Conservation (phyloP, 2,329 filamentous ascomycete genomes). For the Talaromyces sp. region DNA sequence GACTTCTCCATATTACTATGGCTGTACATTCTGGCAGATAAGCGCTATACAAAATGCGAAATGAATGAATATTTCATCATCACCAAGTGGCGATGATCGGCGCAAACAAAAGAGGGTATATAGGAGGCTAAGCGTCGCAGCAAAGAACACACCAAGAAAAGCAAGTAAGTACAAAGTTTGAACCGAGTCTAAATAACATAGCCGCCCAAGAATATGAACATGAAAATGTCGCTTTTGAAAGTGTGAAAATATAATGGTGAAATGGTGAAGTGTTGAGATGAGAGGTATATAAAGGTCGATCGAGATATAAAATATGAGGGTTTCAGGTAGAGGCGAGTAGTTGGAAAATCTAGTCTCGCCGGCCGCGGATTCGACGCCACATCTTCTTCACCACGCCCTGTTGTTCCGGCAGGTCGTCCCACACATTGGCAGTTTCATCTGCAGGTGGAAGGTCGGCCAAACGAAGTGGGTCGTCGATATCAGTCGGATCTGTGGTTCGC, state of each 20-base stretch:
- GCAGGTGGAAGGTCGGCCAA: conserved; percentile 47
- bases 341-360: conserved; percentile 10
- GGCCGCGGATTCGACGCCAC: conserved; percentile 37
- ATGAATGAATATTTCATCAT: background rate
- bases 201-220: conserved; percentile 8
- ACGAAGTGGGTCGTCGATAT: conserved; percentile 50
- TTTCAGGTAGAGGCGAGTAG: background rate
- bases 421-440: conserved; percentile 37
- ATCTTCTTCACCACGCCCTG: conserved; percentile 39
- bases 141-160: background rate
- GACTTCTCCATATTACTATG: background rate
- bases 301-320: background rate
- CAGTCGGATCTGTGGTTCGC: conserved; percentile 41
- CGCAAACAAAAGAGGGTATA: conserved; percentile 12
- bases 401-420: conserved; percentile 39
- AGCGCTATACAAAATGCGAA: background rate
- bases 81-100: background rate
- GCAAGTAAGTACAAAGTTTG: background rate
- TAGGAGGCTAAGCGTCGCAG: background rate
- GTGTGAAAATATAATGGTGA: background rate
- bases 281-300: conserved; percentile 1
- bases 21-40: background rate
- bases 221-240: background rate
- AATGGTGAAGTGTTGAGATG: background rate
- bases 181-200: background rate